Conservation (phyloP, 2,329 filamentous ascomycete species). For the Aspergillus fijiensis region DNA sequence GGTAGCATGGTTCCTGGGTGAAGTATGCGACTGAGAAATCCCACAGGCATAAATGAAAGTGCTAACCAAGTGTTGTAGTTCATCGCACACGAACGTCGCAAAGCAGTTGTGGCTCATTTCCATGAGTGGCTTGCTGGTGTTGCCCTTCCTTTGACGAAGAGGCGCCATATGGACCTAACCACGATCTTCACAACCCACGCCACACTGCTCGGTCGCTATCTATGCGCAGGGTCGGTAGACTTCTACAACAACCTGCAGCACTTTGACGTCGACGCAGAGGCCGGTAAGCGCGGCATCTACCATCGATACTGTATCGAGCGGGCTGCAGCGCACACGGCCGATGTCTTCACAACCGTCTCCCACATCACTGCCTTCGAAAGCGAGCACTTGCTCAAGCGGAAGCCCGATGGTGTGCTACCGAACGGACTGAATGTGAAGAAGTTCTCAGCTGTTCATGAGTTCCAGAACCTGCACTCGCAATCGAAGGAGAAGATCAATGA, state of each 20-base stretch:
- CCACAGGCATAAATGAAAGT: neutral
- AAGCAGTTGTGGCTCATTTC: conserved; percentile 94
- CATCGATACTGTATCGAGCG: conserved; percentile 98
- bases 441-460: conserved; percentile 97
- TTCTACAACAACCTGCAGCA: conserved; percentile 99
- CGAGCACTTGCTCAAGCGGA: conserved; percentile 94
- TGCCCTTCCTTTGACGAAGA: conserved; percentile 86
- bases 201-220: conserved; percentile 89
- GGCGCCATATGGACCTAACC: conserved; percentile 90
- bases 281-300: conserved; percentile 97
- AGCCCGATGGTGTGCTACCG: conserved; percentile 92
- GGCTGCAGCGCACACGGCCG: conserved; percentile 83
- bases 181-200: conserved; percentile 99
- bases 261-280: conserved; percentile 95
- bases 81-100: conserved; percentile 86
- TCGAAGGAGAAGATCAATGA: conserved; percentile 98
- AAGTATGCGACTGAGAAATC: conserved; percentile 59
- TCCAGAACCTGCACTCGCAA: conserved; percentile 95
- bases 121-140: conserved; percentile 98
- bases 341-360: conserved; percentile 98
- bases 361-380: conserved; percentile 98
- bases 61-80: conserved; percentile 59
- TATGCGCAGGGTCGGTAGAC: conserved; percentile 95
- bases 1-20: conserved; percentile 96
- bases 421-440: conserved; percentile 98